A percentile compares a stretch with the other conserved stretches of the same genome.
Evolutionary conservation across 441 rosid species (phyloP).

Genomic region (Manihot esculenta): DNA sequence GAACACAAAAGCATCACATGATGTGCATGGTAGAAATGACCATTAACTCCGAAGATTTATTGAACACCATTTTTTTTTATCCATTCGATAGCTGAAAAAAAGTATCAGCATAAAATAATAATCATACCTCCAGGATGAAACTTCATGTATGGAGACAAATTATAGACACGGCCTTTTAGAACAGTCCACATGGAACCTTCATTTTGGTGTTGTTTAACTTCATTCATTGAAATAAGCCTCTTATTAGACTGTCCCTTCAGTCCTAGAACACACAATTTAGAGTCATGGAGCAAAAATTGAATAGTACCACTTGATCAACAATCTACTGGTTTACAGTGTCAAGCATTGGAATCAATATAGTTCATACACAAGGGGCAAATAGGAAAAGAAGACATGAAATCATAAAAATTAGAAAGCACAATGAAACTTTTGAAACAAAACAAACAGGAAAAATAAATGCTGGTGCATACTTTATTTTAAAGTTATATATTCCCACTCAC

Average conservation of each 20-base stretch:
- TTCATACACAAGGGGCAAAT: neutral
- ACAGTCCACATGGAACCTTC: conserved; percentile 97
- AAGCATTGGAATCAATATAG: neutral
- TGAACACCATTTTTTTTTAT: neutral
- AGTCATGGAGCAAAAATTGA: conserved; percentile 4
- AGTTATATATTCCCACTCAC: neutral
- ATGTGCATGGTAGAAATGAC: neutral
- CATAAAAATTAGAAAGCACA: neutral
- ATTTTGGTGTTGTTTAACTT: conserved; percentile 66
- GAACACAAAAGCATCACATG: neutral
- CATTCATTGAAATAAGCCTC: conserved; percentile 68
- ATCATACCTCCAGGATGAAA: conserved; percentile 89
- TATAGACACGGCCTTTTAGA: conserved; percentile 81
- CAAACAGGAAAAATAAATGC: neutral
- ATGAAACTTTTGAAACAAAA: neutral
- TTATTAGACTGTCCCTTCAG: conserved; percentile 76
- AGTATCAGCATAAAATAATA: conserved; percentile 6
- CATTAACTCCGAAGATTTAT: neutral
- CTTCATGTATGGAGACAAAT: conserved; percentile 86
- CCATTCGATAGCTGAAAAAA: neutral
- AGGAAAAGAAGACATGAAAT: neutral
- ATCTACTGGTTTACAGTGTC: neutral
- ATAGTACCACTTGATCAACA: neutral
- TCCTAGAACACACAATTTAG: conserved; percentile 38
- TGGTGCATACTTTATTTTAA: neutral